Evolutionary conservation across 2,329 filamentous ascomycete species (phyloP), one percentile per base, ranked within the genome.

Genomic region (Periconia macrospinosa): DNA sequence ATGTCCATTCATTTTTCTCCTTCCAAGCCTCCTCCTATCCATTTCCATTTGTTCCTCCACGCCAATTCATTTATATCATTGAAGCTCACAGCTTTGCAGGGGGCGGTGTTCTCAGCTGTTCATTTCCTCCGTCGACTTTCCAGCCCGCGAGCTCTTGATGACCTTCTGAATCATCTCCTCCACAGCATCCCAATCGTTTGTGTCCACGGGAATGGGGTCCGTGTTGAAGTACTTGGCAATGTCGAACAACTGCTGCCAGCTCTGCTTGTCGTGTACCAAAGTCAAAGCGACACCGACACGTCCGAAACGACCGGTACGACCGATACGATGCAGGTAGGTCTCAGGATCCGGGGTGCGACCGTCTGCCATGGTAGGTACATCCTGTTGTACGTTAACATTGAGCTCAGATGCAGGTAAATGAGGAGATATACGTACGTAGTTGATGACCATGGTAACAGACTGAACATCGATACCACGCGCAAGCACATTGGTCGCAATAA

Each of bases 271-370:
- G 64, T 92, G 90, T 49, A 99, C 91, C 66, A 99, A 97, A 60
- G 89, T 95, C 71, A 99, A 92, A 54, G 91, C 92, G 63, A 97
- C 94, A 68, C 94, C 94, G 33, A 97, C 92, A 73, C 93, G 92
- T 53, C 94, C 94, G 67, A 99, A 99, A 62, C 94, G 90, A 59
- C 94, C 94, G 14, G 94, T 99, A 69, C 94, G 91, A 57, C 94
- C 94, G 65, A 99, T 99, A 71, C 94, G 90, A 81, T 99, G 94
- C 46, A 99, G 88, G 71, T 99, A 99, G 1, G 94, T 99, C 79
- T 97, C 92, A 45, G 87, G 87, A 70, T 99, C 94, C 14, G 93
- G 89, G 30, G 83, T 77, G 9, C 57, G 55, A 41, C 89, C 87
- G 69, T 88, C 88, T 19, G 73, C 74, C 45, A 75, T 74, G 51